Base-by-base conservation (phyloP, 331 rosid species). In the Pyrus hybrid region DNA sequence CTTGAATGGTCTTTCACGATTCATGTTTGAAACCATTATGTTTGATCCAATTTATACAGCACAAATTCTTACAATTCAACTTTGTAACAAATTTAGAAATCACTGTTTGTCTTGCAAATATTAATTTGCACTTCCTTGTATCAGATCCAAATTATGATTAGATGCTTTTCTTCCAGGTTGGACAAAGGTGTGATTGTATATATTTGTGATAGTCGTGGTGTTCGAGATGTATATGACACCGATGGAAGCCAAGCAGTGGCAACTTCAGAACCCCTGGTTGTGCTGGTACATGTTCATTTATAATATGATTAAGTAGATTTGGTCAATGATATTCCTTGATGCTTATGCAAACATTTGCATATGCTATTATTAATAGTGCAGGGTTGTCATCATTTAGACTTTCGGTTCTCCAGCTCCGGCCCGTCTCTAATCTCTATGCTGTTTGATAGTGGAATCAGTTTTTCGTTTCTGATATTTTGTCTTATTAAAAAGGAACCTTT, bases 101-200 rank as follows among this genome's bases (percentile, higher is more conserved):
- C 41, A 35, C 12, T 43, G 61, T 25, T 33, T 33, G 14, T 33
- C 47, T 69, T 43, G 22, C 67, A 20, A 12, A 23, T 18, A 6
- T 33, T 25, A 18, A n/a, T 9, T 23, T 2, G 47, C 70, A 3
- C 60, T 71, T 2, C 56, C 13, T 73, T n/a, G 4, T 12, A 21
- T 66, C 70, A 26, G 14, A 43, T 71, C 21, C 21, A 45, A 28
- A 53, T 41, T 62, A 18, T 67, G 7, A 64, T 28, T 23, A 22
- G 47, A 74, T 70, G 63, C 29, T 85, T 17, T 76, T 56, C 49
- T 60, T 89, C 47, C 91, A 94, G 97, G 97, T 83, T 94, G 97
- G 92, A 94, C 86, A 92, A 92, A 90, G 99, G 97, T 66, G 97
- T 94, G 74, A 92, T 94, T 63, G 97, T 90, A 63, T 94, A 92